Percentiles rank a stretch among this genome's conserved stretches.
These are phyloP conservation scores for Eruca vesicaria DNA, from an alignment of 441 rosid genomes.

Conservation along the genomic window DNA sequence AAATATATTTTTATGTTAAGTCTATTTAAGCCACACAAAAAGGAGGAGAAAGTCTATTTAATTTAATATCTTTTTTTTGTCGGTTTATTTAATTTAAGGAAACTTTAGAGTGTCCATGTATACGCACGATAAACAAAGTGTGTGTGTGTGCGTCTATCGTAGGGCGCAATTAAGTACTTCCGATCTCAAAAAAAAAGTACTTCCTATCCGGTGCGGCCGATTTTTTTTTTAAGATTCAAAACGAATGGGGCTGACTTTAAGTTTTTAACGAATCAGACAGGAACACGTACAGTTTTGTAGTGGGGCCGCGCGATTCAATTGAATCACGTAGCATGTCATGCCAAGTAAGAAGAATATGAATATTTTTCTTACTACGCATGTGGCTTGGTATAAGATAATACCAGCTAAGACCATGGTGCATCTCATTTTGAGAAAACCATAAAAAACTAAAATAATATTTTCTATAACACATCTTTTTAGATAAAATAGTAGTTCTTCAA, in stretches of 20 bases:
- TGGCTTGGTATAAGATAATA: conserved; percentile 27
- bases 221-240: conserved; percentile 7
- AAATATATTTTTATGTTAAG: neutral
- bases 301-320: conserved; percentile 19
- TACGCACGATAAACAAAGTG: conserved; percentile 28
- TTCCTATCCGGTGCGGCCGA: conserved; percentile 14
- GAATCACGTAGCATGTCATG: conserved; percentile 34
- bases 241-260: conserved; percentile 32
- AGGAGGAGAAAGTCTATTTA: neutral
- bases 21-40: conserved; percentile 17
- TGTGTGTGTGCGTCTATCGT: conserved; percentile 21
- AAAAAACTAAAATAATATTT: too few relatives aligned
- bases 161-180: conserved; percentile 23
- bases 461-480: too few relatives aligned
- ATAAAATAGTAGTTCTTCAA: too few relatives aligned
- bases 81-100: neutral
- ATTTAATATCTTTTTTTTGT: neutral
- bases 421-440: too few relatives aligned
- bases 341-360: neutral
- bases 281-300: conserved; percentile 6
- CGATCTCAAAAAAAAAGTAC: conserved; percentile 25
- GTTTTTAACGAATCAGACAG: neutral
- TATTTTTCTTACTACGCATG: conserved; percentile 18
- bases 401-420: conserved; percentile 4
- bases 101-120: neutral